Conservation (phyloP, 2,329 filamentous ascomycete species). For the Magnaporthiopsis poae region DNA sequence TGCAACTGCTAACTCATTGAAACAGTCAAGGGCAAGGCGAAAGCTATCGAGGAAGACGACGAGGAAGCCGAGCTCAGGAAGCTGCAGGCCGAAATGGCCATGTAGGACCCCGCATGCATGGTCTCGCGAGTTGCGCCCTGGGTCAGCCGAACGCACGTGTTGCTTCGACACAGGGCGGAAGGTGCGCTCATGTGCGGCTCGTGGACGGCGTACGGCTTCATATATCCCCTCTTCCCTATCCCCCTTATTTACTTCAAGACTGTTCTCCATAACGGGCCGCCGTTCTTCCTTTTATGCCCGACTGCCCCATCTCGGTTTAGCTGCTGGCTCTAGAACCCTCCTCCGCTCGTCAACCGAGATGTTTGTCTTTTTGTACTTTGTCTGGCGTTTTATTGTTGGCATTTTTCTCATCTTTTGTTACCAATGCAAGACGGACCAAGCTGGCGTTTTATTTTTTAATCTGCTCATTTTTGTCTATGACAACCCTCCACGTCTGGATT, state of each 20-base stretch:
- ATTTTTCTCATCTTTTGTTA: neutral
- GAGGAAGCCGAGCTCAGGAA: slow-evolving; percentile 91
- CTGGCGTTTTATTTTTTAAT: neutral
- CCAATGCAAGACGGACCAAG: neutral
- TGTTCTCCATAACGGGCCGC: neutral
- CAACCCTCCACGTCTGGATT: neutral
- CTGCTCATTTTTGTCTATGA: neutral
- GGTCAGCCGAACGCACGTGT: neutral
- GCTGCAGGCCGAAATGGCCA: slow-evolving; percentile 93
- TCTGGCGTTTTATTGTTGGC: neutral
- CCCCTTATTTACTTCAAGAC: neutral
- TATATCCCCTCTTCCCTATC: neutral
- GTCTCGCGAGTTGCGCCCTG: neutral
- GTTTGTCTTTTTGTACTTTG: neutral
- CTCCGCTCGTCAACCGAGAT: neutral
- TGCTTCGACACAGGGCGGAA: neutral
- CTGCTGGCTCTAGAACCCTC: neutral
- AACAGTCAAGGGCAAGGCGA: slow-evolving; percentile 41
- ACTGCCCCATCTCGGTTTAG: neutral
- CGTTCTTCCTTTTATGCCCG: neutral
- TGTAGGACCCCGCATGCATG: slow-evolving; percentile 41
- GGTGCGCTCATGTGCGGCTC: neutral
- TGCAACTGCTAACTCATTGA: neutral
- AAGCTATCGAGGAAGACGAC: slow-evolving; percentile 67
- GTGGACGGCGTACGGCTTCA: neutral